A percentile compares a stretch with the other conserved stretches of the same genome.
phyloP scores from a whole-genome alignment of 1,284 basidiomycete species.

The Puccinia brachypodii region DNA sequence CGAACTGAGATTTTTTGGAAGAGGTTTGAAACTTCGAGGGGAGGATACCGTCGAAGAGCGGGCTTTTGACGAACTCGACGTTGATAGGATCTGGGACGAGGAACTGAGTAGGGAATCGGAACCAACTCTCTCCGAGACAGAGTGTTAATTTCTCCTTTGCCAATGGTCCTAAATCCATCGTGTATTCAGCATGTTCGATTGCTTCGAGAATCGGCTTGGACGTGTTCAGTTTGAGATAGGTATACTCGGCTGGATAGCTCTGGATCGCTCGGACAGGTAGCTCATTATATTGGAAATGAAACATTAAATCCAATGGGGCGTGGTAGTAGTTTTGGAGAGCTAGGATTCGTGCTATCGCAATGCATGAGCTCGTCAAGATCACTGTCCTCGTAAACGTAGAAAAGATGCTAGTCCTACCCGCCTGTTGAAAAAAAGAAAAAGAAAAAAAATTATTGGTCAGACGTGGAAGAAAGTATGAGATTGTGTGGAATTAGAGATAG shows the following conservation, averaged over 20 bases:
- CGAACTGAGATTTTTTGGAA: slow-evolving; percentile 51
- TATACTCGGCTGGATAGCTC: slow-evolving; percentile 53
- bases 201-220: slow-evolving; percentile 70
- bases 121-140: slow-evolving; percentile 93
- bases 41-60: slow-evolving; percentile 80
- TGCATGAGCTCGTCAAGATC: slow-evolving; percentile 65
- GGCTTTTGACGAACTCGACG: slow-evolving; percentile 83
- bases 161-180: slow-evolving; percentile 23
- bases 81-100: slow-evolving; percentile 78
- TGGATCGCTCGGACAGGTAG: slow-evolving; percentile 68
- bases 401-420: slow-evolving; percentile 74
- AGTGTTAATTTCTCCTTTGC: slow-evolving; percentile 63
- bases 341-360: slow-evolving; percentile 76
- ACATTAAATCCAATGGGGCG: slow-evolving; percentile 74
- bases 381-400: slow-evolving; percentile 71
- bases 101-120: slow-evolving; percentile 88
- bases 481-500: background rate
- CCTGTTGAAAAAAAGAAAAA: slow-evolving; percentile 60
- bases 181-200: slow-evolving; percentile 60
- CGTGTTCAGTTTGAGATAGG: slow-evolving; percentile 65
- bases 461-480: background rate
- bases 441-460: background rate
- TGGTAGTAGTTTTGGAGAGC: slow-evolving; percentile 88
- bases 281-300: slow-evolving; percentile 73
- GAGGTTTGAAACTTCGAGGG: slow-evolving; percentile 71